phyloP scores from a whole-genome alignment of 108 stramenopile species.

The Hondaea fermentalgiana region DNA sequence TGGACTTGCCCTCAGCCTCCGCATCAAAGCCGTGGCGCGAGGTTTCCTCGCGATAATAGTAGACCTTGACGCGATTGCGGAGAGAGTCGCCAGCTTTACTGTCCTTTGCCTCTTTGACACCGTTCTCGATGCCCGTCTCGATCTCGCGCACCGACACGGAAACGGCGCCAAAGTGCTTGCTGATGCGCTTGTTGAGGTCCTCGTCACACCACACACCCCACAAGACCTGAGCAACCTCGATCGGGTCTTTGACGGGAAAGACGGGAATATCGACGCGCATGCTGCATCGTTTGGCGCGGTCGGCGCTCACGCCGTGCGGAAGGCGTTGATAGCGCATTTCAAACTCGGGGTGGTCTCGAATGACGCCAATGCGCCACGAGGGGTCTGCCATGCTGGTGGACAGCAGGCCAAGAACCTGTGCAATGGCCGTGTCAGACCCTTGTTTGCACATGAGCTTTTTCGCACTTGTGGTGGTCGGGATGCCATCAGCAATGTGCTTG shows the following conservation, averaged over 20 bases:
- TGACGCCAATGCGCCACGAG: background rate
- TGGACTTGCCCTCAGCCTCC: background rate
- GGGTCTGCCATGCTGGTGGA: conserved; percentile 17
- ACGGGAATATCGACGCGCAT: background rate
- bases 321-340: conserved; percentile 16
- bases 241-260: background rate
- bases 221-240: background rate
- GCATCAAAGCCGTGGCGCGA: background rate
- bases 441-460: conserved; percentile 17
- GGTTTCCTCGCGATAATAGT: conserved; percentile 11
- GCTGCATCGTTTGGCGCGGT: background rate
- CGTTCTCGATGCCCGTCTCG: background rate
- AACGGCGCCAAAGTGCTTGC: conserved; percentile 11
- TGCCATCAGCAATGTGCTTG: conserved; percentile 14
- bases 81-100: background rate
- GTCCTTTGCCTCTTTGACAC: background rate
- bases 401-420: background rate
- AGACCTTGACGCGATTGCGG: background rate
- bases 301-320: background rate
- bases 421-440: conserved; percentile 5
- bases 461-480: background rate
- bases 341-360: background rate
- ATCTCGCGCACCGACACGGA: conserved; percentile 4
- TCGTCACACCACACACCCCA: conserved; percentile 2
- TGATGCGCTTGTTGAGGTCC: conserved; percentile 19